Percentiles rank a stretch among this genome's conserved stretches.
Evolutionary conservation across 169 alveolate genomes (phyloP).

Genomic region (Toxoplasma gondii): DNA sequence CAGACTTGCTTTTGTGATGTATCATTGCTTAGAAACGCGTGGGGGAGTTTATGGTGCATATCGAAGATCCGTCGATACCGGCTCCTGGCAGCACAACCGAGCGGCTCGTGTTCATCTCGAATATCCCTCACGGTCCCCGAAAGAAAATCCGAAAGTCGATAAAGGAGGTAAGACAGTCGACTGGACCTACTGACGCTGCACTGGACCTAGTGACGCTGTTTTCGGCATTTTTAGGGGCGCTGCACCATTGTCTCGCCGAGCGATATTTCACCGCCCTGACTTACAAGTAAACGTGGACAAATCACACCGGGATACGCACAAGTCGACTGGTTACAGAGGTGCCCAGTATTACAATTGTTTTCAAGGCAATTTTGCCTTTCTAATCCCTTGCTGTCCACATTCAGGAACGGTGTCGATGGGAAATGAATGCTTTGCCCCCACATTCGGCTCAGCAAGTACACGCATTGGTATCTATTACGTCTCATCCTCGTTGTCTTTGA

Average conservation of each 20-base stretch:
- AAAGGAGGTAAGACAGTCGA: constrained; percentile 30
- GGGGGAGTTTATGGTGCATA: constrained; percentile 61
- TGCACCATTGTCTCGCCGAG: no score
- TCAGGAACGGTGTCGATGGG: no score
- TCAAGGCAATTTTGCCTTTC: no score
- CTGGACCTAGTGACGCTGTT: no score
- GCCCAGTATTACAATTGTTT: no score
- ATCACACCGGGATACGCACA: no score
- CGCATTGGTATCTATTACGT: neutral
- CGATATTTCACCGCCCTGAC: no score
- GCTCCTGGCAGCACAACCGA: constrained; percentile 53
- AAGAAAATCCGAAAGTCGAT: constrained; percentile 40
- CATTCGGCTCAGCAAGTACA: neutral
- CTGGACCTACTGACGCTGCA: no score
- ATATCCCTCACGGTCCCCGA: constrained; percentile 64
- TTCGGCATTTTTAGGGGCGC: no score
- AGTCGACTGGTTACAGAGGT: no score
- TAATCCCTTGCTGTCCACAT: no score
- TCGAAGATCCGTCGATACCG: constrained; percentile 59
- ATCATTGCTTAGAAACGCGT: constrained; percentile 52
- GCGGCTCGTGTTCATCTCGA: constrained; percentile 65
- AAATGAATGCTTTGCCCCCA: neutral
- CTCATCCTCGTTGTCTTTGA: neutral
- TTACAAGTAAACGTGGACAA: no score
- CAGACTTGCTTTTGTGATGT: neutral